Conservation (phyloP, 2,329 filamentous ascomycete genomes). For the Fusarium sp. region DNA sequence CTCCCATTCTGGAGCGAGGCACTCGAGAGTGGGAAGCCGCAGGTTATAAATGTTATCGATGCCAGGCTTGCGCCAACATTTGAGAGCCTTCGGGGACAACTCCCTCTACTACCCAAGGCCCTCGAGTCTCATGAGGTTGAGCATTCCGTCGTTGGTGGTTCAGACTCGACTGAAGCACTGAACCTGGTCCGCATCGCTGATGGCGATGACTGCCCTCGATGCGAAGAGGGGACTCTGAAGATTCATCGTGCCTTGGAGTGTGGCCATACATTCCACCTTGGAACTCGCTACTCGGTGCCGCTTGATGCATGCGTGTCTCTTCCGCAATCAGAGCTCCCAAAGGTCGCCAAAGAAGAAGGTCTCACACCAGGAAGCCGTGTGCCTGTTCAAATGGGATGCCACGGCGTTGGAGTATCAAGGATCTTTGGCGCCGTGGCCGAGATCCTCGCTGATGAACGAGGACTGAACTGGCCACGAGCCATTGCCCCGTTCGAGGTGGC, state of each 20-base stretch:
- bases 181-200: constrained; percentile 74
- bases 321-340: constrained; percentile 39
- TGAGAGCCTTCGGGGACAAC: constrained; percentile 34
- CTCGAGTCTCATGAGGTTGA: constrained; percentile 26
- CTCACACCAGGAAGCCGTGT: constrained; percentile 50
- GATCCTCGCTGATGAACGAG: constrained; percentile 75
- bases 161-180: constrained; percentile 55
- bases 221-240: constrained; percentile 70
- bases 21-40: constrained; percentile 34
- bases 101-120: constrained; percentile 44
- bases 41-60: constrained; percentile 53
- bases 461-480: constrained; percentile 87
- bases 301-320: constrained; percentile 72
- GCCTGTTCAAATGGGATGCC: constrained; percentile 92
- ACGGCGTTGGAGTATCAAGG: constrained; percentile 93
- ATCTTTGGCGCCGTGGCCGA: constrained; percentile 90
- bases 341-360: constrained; percentile 15
- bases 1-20: constrained; percentile 63
- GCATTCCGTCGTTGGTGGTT: constrained; percentile 46
- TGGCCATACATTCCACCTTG: constrained; percentile 94
- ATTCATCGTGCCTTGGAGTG: constrained; percentile 85
- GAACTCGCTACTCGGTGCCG: constrained; percentile 85
- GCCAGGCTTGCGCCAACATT: constrained; percentile 46
- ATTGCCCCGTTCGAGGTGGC: constrained; percentile 88
- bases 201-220: constrained; percentile 81